Base-by-base conservation (phyloP, 2,329 filamentous ascomycete species). In the Trematosphaeria pertusa region DNA sequence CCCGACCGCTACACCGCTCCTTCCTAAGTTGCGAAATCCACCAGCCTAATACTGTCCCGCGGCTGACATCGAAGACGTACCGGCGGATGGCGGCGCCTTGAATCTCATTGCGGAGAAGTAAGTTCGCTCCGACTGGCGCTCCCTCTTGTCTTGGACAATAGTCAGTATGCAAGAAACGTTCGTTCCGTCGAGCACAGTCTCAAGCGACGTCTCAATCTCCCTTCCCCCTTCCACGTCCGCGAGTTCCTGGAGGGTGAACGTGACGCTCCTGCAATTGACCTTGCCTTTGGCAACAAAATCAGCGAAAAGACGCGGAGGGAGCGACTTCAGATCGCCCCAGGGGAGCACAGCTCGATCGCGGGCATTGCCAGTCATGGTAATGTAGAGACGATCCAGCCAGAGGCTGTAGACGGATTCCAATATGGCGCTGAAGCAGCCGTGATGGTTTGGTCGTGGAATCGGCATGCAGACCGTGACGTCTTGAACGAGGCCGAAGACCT, bases 61-160 rank as follows among this genome's bases (percentile, higher is more conserved):
- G 7, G 5, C 30, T 10, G 7, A 5, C 6, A 15, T 6, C 6
- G 10, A 10, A 8, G 31, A 33, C 10, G 31, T 12, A 15, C 11
- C 15, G 10, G 11, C 12, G 3, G 12, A 11, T n/a, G 4, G 9
- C 32, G 12, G 9, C 6, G 14, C 3, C 17, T 40, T 37, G 28
- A 52, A 52, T 12, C 48, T 14, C 10, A 40, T 37, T 5, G 40
- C 36, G 15, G 43, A 52, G 14, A 33, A 44, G 33, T 35, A 52
- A 5, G 33, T 37, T n/a, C 43, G 33, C 24, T 52, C 43, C 12
- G 28, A 17, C 24, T 28, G 24, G 24, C 12, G 24, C 30, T 39
- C 33, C 4, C 36, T n/a, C n/a, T 35, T 39, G 17, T 48, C 35
- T 30, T 48, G 40, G 2, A 48, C 33, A 12, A 48, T 52, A 7